A percentile compares a stretch with the other conserved stretches of the same genome.
Conservation (phyloP, 192 early-diverging fungal genomes). For the Phlyctochytrium arcticum region DNA sequence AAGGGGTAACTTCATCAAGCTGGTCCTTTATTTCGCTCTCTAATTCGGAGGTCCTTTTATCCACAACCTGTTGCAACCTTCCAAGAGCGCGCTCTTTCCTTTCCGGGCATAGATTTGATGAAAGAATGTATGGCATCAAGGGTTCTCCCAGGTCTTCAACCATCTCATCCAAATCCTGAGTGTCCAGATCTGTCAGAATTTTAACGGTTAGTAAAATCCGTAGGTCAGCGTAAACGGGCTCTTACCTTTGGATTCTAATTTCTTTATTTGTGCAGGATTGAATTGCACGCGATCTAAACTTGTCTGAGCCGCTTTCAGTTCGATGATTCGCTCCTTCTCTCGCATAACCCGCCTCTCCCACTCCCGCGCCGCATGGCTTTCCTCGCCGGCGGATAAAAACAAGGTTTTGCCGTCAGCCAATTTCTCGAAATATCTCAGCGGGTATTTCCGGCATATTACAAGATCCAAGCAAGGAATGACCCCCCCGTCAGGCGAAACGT, state of each 20-base stretch:
- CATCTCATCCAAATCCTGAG: too few relatives aligned
- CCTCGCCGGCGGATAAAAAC: slow-evolving; percentile 47
- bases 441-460: slow-evolving; percentile 53
- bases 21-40: background rate
- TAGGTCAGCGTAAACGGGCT: too few relatives aligned
- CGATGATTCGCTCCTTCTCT: background rate
- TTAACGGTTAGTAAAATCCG: too few relatives aligned
- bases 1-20: background rate
- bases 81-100: background rate
- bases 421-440: slow-evolving; percentile 47
- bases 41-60: background rate
- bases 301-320: background rate
- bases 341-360: slow-evolving; percentile 14
- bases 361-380: slow-evolving; percentile 32
- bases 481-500: slow-evolving; percentile 51
- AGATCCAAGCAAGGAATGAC: slow-evolving; percentile 58
- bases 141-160: too few relatives aligned
- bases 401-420: slow-evolving; percentile 36
- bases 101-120: background rate
- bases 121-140: background rate
- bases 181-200: too few relatives aligned
- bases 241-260: too few relatives aligned
- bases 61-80: background rate
- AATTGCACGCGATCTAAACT: background rate
- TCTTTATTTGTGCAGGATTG: background rate